Evolutionary conservation across 176 grass and related monocot species (phyloP), one percentile per base, ranked within the genome.

Genomic region (Lolium rigidum): DNA sequence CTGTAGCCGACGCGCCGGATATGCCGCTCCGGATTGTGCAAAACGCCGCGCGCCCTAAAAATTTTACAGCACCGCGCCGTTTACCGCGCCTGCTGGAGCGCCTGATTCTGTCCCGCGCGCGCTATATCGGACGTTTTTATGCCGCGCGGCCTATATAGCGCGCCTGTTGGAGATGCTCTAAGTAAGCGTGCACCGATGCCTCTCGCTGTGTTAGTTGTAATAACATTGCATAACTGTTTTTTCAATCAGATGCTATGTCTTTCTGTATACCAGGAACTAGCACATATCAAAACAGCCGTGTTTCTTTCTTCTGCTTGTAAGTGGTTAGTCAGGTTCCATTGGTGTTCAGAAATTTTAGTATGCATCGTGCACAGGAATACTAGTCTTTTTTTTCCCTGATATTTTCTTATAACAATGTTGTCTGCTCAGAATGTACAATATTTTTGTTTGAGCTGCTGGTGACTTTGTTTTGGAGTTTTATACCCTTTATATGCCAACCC

Each of bases 141-240:
- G n/a, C n/a, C n/a, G n/a, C n/a, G n/a, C n/a, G n/a, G n/a, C n/a
- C n/a, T n/a, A n/a, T n/a, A n/a, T n/a, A n/a, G n/a, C n/a, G n/a
- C n/a, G n/a, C n/a, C n/a, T n/a, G n/a, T n/a, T n/a, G n/a, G n/a
- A n/a, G n/a, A n/a, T n/a, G n/a, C n/a, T n/a, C n/a, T 88, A 87
- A 84, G 84, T 76, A 70, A 51, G 16, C 43, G 18, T 3, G 10
- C 39, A 81, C 14, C 22, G 74, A 66, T 56, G 14, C 76, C 85
- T 91, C 89, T 83, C 80, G 85, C 79, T 86, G 55, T n/a, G 52
- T 75, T 59, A 60, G 61, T 26, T 89, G 69, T 76, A 6, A 28
- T 41, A 69, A 76, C 72, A 66, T 39, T 52, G 56, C 56, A 66
- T 54, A 79, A 83, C 16, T 62, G 2, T 10, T 57, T 64, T 41